Percentiles rank a stretch among this genome's conserved stretches.
Conservation (phyloP, 169 alveolate genomes). For the Cyclospora cayetanensis region DNA sequence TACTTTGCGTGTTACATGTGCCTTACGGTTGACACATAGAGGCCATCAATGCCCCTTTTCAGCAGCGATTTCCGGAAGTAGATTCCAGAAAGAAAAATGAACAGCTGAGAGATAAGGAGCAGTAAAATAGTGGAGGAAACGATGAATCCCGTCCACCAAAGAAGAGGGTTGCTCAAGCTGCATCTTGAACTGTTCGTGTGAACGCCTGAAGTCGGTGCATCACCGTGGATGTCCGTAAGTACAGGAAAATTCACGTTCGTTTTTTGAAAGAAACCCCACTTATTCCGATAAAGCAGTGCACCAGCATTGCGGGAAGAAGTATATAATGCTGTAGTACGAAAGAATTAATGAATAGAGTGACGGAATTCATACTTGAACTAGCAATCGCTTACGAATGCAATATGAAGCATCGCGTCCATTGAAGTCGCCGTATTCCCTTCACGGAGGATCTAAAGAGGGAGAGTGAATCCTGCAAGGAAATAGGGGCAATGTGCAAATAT, state of each 20-base stretch:
- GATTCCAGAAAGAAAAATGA: neutral
- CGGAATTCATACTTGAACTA: neutral
- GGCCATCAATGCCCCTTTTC: neutral
- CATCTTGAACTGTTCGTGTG: neutral
- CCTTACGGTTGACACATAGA: neutral
- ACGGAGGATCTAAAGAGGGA: neutral
- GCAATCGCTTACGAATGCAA: neutral
- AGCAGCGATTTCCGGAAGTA: neutral
- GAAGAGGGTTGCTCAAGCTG: slow-evolving; percentile 14
- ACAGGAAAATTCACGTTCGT: neutral
- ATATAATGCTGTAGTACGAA: neutral
- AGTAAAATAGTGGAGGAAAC: neutral
- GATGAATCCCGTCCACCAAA: slow-evolving; percentile 32
- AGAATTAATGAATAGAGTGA: neutral
- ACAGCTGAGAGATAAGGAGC: neutral
- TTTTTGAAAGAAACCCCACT: neutral
- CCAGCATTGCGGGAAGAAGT: neutral
- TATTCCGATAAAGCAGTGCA: neutral
- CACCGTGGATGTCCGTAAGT: neutral
- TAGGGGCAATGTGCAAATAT: neutral
- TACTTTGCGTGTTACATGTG: too few relatives aligned
- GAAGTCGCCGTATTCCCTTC: neutral
- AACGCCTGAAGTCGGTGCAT: neutral
- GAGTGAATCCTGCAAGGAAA: too few relatives aligned
- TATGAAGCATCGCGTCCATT: neutral